A percentile compares a stretch with the other conserved stretches of the same genome.
These are phyloP conservation scores for Epichloe baconii DNA, from an alignment of 2,329 filamentous ascomycete genomes.

Conservation along the genomic window DNA sequence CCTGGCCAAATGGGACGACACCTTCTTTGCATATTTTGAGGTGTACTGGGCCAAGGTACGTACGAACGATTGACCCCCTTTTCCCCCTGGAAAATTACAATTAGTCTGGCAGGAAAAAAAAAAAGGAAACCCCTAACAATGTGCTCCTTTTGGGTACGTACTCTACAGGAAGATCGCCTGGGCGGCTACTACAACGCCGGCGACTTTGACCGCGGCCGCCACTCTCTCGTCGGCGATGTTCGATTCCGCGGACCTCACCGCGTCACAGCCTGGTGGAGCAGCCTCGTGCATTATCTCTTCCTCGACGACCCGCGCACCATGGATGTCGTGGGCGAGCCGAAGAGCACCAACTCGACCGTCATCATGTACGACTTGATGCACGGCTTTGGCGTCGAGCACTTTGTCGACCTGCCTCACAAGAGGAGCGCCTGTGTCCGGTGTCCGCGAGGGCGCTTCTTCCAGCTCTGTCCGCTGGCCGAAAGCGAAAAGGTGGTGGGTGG, in stretches of 20 bases:
- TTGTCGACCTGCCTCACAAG: constrained; percentile 61
- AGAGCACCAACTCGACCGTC: constrained; percentile 55
- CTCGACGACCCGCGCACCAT: constrained; percentile 46
- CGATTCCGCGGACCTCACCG: constrained; percentile 47
- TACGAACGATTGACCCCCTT: neutral
- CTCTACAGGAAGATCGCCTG: constrained; percentile 37
- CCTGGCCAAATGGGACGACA: constrained; percentile 56
- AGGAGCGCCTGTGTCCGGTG: constrained; percentile 54
- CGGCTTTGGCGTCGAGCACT: constrained; percentile 59
- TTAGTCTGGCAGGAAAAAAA: too few species aligned
- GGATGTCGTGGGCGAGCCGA: constrained; percentile 55
- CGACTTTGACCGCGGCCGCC: constrained; percentile 45
- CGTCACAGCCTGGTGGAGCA: constrained; percentile 48
- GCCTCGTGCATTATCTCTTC: constrained; percentile 49
- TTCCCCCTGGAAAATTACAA: neutral
- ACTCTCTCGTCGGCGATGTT: constrained; percentile 45
- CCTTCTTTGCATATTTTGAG: constrained; percentile 61
- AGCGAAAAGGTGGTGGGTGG: constrained; percentile 43
- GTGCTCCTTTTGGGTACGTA: neutral
- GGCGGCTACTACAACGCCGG: constrained; percentile 41
- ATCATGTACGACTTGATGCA: constrained; percentile 64
- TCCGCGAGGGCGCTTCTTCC: constrained; percentile 56
- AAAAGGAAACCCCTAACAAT: neutral
- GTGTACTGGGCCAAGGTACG: constrained; percentile 58
- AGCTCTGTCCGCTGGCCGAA: constrained; percentile 46